These are phyloP conservation scores for Acanthochlamys bracteata DNA, from an alignment of 106 monocot genomes.

Conservation along the genomic window DNA sequence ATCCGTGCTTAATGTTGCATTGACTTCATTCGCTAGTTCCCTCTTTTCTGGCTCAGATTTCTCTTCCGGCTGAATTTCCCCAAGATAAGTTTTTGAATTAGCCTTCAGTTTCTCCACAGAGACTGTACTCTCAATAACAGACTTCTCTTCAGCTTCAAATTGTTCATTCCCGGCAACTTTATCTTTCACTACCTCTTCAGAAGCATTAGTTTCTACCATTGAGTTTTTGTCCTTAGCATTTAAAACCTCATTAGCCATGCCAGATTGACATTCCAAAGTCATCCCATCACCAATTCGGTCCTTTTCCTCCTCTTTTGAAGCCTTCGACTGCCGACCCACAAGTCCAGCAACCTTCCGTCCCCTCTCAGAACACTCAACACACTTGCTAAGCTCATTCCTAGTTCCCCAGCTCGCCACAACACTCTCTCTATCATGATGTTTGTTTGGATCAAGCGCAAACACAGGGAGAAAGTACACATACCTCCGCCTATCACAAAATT, in stretches of 20 bases:
- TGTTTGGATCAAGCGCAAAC: constrained; percentile 65
- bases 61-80: not conserved
- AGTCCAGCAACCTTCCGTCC: constrained; percentile 55
- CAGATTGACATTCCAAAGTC: not conserved
- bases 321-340: constrained; percentile 24
- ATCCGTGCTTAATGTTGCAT: no score
- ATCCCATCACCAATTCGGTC: not conserved
- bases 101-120: not conserved
- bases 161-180: not conserved
- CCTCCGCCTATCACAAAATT: constrained; percentile 85
- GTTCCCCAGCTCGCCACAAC: constrained; percentile 64
- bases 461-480: constrained; percentile 87
- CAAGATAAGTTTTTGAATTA: constrained; percentile 5
- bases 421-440: constrained; percentile 64
- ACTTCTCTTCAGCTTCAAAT: constrained; percentile 1
- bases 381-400: constrained; percentile 56
- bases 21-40: not conserved
- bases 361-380: constrained; percentile 71
- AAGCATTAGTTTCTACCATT: not conserved
- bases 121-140: not conserved
- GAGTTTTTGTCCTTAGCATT: not conserved
- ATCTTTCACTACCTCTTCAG: not conserved
- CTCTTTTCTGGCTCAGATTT: not conserved
- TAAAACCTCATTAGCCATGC: not conserved
- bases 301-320: constrained; percentile 8